Percentiles rank a stretch among this genome's conserved stretches.
Evolutionary conservation across 83 land plant species (phyloP).

Genomic region (Isoetes engelmannii): DNA sequence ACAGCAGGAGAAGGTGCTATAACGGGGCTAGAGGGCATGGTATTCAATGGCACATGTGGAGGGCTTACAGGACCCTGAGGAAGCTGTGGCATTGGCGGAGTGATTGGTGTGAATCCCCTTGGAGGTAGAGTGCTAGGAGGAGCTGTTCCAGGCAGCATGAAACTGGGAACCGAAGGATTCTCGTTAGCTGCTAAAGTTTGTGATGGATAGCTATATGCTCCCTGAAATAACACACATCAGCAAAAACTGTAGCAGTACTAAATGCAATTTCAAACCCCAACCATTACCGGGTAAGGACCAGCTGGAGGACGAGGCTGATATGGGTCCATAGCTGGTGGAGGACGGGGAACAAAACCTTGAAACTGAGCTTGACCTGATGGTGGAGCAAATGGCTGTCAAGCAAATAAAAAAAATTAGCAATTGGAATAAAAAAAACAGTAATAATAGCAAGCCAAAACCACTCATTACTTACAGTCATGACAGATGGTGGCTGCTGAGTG

Average conservation of each 20-base stretch:
- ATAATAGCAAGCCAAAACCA: no score
- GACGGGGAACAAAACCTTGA: slow-evolving; percentile 58
- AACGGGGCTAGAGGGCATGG: slow-evolving; percentile 10
- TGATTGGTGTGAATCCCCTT: slow-evolving; percentile 58
- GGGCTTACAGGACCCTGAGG: slow-evolving; percentile 35
- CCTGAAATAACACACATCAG: not conserved
- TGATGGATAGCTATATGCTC: not conserved
- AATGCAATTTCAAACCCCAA: slow-evolving; percentile 35
- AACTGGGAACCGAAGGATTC: slow-evolving; percentile 11
- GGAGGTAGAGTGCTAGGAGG: slow-evolving; percentile 21
- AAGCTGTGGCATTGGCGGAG: slow-evolving; percentile 36
- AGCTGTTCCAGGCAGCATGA: slow-evolving; percentile 28
- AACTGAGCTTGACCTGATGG: slow-evolving; percentile 13
- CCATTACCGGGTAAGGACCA: slow-evolving; percentile 39
- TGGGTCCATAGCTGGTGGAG: slow-evolving; percentile 45
- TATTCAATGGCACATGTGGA: slow-evolving; percentile 18
- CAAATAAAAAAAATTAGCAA: not conserved
- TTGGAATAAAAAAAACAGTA: not conserved
- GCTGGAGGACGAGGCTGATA: slow-evolving; percentile 59
- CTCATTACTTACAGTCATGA: no score
- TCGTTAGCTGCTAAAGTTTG: slow-evolving; percentile 4
- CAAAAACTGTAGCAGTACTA: no score
- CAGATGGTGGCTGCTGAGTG: no score
- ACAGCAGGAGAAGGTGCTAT: slow-evolving; percentile 21
- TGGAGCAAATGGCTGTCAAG: slow-evolving; percentile 19